Evolutionary conservation across 2,329 filamentous ascomycete species (phyloP).

Genomic region (Aspergillus tubingensis): DNA sequence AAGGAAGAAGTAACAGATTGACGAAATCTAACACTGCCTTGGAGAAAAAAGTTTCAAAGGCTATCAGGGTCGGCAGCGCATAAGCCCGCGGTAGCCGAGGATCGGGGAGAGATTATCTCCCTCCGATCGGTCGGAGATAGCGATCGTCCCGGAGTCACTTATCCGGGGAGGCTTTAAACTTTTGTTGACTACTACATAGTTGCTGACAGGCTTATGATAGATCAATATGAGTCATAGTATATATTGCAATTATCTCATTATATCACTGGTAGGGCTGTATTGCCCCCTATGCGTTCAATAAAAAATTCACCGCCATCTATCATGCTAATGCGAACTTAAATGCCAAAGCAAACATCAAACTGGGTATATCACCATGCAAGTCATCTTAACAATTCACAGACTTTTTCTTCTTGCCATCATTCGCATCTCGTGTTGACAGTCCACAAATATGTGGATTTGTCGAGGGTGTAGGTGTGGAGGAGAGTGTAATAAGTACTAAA

Average conservation of each 20-base stretch:
- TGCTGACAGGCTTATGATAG: too few species aligned
- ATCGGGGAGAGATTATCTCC: neutral
- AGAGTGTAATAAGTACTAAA: constrained; percentile 18
- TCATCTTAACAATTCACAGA: constrained; percentile 10
- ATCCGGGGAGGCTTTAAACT: neutral
- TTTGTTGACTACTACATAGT: too few species aligned
- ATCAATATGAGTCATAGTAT: too few species aligned
- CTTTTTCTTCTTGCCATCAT: constrained; percentile 15
- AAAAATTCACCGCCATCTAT: constrained; percentile 14
- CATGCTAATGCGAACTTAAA: constrained; percentile 10
- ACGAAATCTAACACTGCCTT: neutral
- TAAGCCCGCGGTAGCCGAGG: constrained; percentile 2
- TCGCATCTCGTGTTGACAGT: constrained; percentile 14
- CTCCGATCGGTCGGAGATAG: neutral
- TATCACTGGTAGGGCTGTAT: neutral
- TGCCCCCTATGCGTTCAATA: neutral
- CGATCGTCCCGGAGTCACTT: neutral
- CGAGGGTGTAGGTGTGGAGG: neutral
- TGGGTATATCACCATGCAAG: constrained; percentile 24
- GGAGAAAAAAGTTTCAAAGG: neutral
- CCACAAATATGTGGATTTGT: constrained; percentile 2
- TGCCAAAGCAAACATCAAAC: constrained; percentile 12
- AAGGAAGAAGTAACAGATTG: too few species aligned
- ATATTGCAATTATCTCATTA: neutral
- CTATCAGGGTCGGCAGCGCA: neutral